Conservation (phyloP, 805 yeast genomes). For the Spathaspora arborariae region DNA sequence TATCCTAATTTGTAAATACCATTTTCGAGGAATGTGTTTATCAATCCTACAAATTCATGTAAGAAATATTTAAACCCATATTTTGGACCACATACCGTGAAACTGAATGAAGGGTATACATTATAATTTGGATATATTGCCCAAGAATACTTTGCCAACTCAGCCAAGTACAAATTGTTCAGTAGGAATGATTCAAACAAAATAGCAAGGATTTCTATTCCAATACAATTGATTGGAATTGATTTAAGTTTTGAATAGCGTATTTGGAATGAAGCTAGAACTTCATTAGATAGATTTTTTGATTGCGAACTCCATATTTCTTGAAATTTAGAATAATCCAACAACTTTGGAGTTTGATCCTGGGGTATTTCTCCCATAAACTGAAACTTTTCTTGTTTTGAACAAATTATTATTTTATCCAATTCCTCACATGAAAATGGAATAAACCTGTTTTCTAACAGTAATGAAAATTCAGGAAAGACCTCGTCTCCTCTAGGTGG, state of each 20-base stretch:
- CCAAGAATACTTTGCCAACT: slow-evolving; percentile 55
- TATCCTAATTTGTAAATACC: slow-evolving; percentile 14
- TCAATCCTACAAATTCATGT: slow-evolving; percentile 24
- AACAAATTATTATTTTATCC: slow-evolving; percentile 16
- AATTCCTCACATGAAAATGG: slow-evolving; percentile 27
- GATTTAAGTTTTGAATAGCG: slow-evolving; percentile 12
- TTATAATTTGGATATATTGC: slow-evolving; percentile 51
- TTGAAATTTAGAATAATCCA: slow-evolving; percentile 26
- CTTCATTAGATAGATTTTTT: slow-evolving; percentile 16
- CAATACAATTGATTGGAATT: slow-evolving; percentile 38
- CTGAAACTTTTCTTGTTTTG: slow-evolving; percentile 20
- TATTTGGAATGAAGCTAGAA: slow-evolving; percentile 35
- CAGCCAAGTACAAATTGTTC: slow-evolving; percentile 47
- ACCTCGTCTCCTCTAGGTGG: not conserved
- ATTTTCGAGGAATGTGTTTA: slow-evolving; percentile 18
- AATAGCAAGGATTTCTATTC: slow-evolving; percentile 52
- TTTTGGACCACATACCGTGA: slow-evolving; percentile 54
- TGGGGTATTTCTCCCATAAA: not conserved
- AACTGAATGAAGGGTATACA: slow-evolving; percentile 49
- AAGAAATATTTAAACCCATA: slow-evolving; percentile 36
- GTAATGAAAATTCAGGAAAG: slow-evolving; percentile 12
- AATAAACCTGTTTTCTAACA: slow-evolving; percentile 33
- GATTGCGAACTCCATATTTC: slow-evolving; percentile 52
- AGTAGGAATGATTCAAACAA: slow-evolving; percentile 40
- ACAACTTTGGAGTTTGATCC: slow-evolving; percentile 23